Conservation (phyloP, 371 early-diverging fungal species). For the Rhizopus arrhizus region DNA sequence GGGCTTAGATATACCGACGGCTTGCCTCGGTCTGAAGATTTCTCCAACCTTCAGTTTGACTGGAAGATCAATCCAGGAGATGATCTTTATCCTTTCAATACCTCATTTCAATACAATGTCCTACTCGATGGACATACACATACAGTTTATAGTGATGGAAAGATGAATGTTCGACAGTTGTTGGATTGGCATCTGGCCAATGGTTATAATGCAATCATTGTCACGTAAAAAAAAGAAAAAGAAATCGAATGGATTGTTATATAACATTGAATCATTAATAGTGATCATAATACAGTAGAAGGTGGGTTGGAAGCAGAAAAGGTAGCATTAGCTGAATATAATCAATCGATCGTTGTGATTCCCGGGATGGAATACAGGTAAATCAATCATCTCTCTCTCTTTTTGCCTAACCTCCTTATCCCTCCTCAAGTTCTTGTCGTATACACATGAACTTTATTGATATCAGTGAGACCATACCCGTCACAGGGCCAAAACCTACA, state of each 20-base stretch:
- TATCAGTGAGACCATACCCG: conserved; percentile 67
- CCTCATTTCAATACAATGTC: conserved; percentile 62
- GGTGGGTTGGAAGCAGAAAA: conserved; percentile 69
- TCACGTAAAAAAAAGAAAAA: conserved; percentile 36
- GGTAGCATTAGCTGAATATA: conserved; percentile 57
- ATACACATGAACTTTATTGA: conserved; percentile 80
- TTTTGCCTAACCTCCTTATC: background rate
- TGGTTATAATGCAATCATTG: conserved; percentile 77
- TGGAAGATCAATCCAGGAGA: conserved; percentile 63
- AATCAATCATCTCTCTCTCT: conserved; percentile 9
- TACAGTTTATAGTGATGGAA: conserved; percentile 70
- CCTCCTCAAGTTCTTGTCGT: conserved; percentile 59
- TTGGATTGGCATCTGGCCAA: conserved; percentile 75
- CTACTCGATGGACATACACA: conserved; percentile 76
- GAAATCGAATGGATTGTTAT: background rate
- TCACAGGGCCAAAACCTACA: conserved; percentile 61
- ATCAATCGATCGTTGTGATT: conserved; percentile 65
- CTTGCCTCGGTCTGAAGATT: conserved; percentile 38
- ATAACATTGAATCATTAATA: conserved; percentile 15
- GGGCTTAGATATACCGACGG: conserved; percentile 46
- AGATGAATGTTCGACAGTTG: conserved; percentile 63
- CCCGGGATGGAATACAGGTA: conserved; percentile 75
- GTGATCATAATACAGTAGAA: conserved; percentile 74
- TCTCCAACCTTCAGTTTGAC: conserved; percentile 47
- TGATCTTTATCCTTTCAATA: conserved; percentile 61